Evolutionary conservation across 305 asterid species (phyloP).

Genomic region (Fraxinus albicans): DNA sequence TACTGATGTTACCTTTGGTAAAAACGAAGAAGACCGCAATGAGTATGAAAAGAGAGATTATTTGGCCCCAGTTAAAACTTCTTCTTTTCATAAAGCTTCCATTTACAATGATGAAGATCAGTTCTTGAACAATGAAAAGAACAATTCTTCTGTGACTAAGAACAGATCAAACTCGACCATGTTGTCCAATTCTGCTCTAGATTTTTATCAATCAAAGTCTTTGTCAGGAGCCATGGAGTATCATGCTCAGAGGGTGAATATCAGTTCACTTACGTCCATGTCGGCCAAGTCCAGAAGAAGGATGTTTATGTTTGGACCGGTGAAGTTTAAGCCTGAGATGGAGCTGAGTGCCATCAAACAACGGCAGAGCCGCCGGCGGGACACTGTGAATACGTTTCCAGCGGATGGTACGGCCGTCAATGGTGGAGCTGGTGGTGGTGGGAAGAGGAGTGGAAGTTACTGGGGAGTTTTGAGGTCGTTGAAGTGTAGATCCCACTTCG

Average conservation of each 20-base stretch:
- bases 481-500: slow-evolving; percentile 27
- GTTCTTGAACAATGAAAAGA: background rate
- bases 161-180: slow-evolving; percentile 2
- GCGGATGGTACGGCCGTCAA: slow-evolving; percentile 3
- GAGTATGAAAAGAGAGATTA: slow-evolving; percentile 35
- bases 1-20: slow-evolving; percentile 30
- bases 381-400: background rate
- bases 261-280: slow-evolving; percentile 62
- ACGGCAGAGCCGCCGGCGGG: slow-evolving; percentile 38
- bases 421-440: slow-evolving; percentile 14
- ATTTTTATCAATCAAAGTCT: slow-evolving; percentile 4
- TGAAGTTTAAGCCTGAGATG: slow-evolving; percentile 77
- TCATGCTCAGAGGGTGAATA: slow-evolving; percentile 46
- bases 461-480: slow-evolving; percentile 34
- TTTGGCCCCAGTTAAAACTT: slow-evolving; percentile 26
- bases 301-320: slow-evolving; percentile 79
- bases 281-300: slow-evolving; percentile 54
- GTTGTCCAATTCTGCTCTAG: background rate
- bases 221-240: slow-evolving; percentile 16
- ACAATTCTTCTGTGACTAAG: background rate
- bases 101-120: background rate
- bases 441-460: slow-evolving; percentile 13
- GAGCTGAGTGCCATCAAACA: slow-evolving; percentile 59
- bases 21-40: slow-evolving; percentile 23
- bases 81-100: slow-evolving; percentile 24